These are phyloP conservation scores for Lepraria neglecta DNA, from an alignment of 495 filamentous ascomycete genomes.

Conservation along the genomic window DNA sequence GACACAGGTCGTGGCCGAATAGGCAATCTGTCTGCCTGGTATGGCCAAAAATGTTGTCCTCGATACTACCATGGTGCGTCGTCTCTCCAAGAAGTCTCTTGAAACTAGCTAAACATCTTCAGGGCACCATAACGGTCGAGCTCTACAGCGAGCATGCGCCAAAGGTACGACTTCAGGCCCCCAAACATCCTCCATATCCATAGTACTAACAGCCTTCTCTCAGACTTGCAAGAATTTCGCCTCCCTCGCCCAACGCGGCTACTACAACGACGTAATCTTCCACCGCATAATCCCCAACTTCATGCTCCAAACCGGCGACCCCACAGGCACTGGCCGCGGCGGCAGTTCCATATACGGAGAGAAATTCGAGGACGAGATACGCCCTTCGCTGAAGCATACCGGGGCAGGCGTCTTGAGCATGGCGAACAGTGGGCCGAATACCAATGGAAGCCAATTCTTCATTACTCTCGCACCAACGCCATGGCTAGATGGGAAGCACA, in stretches of 20 bases:
- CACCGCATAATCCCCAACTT: constrained; percentile 95
- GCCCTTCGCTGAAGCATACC: constrained; percentile 73
- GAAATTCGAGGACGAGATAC: constrained; percentile 92
- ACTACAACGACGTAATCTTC: constrained; percentile 81
- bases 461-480: constrained; percentile 92
- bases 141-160: constrained; percentile 80
- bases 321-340: constrained; percentile 90
- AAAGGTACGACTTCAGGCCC: constrained; percentile 40
- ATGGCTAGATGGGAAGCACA: constrained; percentile 96
- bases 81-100: background rate
- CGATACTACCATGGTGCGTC: constrained; percentile 73
- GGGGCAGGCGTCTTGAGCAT: constrained; percentile 91
- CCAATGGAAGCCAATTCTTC: constrained; percentile 80
- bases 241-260: constrained; percentile 69
- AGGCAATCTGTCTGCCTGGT: too few species aligned
- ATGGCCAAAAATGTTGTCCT: constrained; percentile 75
- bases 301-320: constrained; percentile 96
- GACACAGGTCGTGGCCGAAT: background rate
- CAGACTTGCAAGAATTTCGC: constrained; percentile 82
- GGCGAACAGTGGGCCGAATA: constrained; percentile 92
- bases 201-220: background rate
- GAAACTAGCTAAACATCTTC: constrained; percentile 24
- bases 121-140: constrained; percentile 81
- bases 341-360: constrained; percentile 88
- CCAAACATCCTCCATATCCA: background rate